phyloP scores from a whole-genome alignment of 192 early-diverging fungal genomes.

The Podila epigama region DNA sequence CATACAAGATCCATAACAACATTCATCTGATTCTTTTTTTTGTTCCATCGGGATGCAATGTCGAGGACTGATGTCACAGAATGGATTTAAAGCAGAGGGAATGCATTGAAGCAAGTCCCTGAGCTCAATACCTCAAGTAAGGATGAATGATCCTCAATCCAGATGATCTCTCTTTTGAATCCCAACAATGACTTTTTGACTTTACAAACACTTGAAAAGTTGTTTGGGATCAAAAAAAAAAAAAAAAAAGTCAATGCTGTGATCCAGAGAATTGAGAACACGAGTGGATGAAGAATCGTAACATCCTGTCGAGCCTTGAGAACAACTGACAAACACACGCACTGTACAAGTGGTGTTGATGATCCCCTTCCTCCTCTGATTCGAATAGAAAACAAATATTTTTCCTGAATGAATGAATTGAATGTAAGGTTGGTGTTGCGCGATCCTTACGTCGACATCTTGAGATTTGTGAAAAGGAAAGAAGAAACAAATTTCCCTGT shows the following conservation, averaged over 20 bases:
- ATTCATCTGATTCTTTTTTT: background rate
- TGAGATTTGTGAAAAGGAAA: conserved; percentile 50
- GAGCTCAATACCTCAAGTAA: conserved; percentile 47
- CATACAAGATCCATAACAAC: background rate
- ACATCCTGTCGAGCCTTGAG: background rate
- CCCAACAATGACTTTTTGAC: no score
- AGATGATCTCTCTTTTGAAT: no score
- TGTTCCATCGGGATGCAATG: background rate
- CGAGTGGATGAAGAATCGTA: no score
- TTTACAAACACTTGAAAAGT: conserved; percentile 19
- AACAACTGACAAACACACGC: background rate
- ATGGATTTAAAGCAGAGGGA: conserved; percentile 49
- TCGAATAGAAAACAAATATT: no score
- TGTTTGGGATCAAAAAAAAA: no score
- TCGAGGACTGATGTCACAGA: conserved; percentile 42
- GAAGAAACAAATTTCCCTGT: conserved; percentile 42
- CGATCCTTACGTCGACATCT: conserved; percentile 54
- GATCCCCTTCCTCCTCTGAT: no score
- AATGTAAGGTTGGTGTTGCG: no score
- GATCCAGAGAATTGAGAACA: no score
- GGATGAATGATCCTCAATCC: background rate
- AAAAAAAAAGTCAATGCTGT: background rate
- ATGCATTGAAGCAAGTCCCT: conserved; percentile 46
- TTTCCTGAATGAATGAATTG: no score
- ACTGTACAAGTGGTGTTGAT: background rate